Percentiles rank a stretch among this genome's conserved stretches.
Evolutionary conservation across 306 rosid genomes (phyloP).

Genomic region (Phaseolus lunatus): DNA sequence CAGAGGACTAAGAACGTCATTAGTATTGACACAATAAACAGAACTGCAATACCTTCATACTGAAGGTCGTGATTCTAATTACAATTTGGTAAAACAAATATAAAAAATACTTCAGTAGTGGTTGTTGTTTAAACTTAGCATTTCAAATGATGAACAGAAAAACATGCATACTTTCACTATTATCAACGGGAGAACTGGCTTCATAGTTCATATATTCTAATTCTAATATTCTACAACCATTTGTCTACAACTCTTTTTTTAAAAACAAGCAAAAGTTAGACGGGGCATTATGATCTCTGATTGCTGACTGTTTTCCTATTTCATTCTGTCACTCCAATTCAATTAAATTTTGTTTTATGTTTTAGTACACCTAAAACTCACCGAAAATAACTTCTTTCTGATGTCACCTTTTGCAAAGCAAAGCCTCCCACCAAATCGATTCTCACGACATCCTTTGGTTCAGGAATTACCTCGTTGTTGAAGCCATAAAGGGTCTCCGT

Average conservation of each 20-base stretch:
- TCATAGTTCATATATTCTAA: slow-evolving; percentile 25
- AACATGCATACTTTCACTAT: neutral
- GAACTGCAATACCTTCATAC: neutral
- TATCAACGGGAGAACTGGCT: neutral
- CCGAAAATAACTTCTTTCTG: slow-evolving; percentile 86
- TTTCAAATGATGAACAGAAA: slow-evolving; percentile 4
- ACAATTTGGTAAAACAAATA: neutral
- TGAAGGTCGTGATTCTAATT: neutral
- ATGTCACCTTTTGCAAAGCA: slow-evolving; percentile 81
- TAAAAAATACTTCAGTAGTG: neutral
- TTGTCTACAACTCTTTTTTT: neutral
- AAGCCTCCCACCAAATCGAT: slow-evolving; percentile 82
- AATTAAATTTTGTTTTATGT: neutral
- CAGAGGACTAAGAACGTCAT: neutral
- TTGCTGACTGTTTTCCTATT: slow-evolving; percentile 12
- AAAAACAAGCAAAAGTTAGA: neutral
- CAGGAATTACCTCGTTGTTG: slow-evolving; percentile 60
- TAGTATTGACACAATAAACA: slow-evolving; percentile 9
- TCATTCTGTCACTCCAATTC: slow-evolving; percentile 3
- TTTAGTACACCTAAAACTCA: slow-evolving; percentile 45
- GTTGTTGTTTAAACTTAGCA: neutral
- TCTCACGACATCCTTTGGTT: slow-evolving; percentile 69
- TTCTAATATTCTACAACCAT: neutral
- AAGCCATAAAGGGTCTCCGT: slow-evolving; percentile 49
- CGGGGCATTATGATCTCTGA: neutral